Conservation (phyloP, 495 filamentous ascomycete species). For the Penicillium bovifimosum region DNA sequence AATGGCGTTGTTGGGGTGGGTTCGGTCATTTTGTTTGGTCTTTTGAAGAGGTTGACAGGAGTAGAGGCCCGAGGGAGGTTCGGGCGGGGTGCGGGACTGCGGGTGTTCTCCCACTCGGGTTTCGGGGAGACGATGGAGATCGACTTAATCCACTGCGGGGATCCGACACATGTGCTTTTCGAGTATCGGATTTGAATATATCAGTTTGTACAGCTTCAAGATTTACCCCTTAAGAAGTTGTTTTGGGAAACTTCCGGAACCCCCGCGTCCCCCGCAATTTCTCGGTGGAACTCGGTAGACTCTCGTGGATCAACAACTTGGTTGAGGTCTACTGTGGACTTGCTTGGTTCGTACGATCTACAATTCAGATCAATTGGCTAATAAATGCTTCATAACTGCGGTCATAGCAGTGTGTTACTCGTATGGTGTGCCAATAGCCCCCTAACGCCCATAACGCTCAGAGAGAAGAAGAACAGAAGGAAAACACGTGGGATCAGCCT, state of each 20-base stretch:
- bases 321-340: background rate
- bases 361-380: background rate
- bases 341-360: background rate
- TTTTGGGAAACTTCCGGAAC: background rate
- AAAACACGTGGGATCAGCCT: constrained; percentile 30
- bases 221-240: background rate
- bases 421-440: background rate
- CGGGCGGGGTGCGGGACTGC: constrained; percentile 18
- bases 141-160: constrained; percentile 21
- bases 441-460: background rate
- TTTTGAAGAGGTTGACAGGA: constrained; percentile 1
- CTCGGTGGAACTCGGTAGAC: constrained; percentile 17
- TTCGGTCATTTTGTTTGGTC: constrained; percentile 14
- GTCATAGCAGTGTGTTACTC: background rate
- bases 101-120: constrained; percentile 9
- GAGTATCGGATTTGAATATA: background rate
- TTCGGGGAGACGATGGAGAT: constrained; percentile 15
- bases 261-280: constrained; percentile 14
- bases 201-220: background rate
- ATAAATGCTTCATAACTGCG: background rate
- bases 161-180: background rate
- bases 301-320: constrained; percentile 4
- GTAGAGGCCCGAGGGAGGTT: constrained; percentile 11
- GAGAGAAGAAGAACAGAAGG: background rate
- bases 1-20: background rate